These are phyloP conservation scores for Metschnikowia corniflorae DNA, from an alignment of 805 yeast species.

Conservation along the genomic window DNA sequence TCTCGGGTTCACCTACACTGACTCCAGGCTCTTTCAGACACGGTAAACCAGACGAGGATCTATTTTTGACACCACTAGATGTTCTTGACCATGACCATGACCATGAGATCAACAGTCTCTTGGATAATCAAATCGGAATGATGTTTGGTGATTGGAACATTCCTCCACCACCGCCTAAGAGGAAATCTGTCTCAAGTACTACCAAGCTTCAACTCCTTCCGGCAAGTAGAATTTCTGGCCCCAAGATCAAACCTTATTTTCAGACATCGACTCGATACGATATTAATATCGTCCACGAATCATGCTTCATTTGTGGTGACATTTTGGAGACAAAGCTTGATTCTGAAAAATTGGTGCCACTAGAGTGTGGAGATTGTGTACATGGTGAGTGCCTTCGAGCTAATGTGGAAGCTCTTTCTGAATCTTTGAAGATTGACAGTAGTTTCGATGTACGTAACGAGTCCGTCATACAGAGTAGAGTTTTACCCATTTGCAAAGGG, in stretches of 20 bases:
- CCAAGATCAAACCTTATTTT: slow-evolving; percentile 10
- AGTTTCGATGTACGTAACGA: background rate
- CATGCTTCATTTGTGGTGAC: slow-evolving; percentile 53
- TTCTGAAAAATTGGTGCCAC: slow-evolving; percentile 44
- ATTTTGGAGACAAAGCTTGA: slow-evolving; percentile 42
- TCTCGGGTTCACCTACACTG: slow-evolving; percentile 14
- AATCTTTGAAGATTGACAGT: slow-evolving; percentile 4
- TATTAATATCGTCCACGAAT: slow-evolving; percentile 1
- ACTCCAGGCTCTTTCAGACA: slow-evolving; percentile 11
- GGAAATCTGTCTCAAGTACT: background rate
- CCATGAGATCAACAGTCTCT: slow-evolving; percentile 11
- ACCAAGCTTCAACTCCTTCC: slow-evolving; percentile 4
- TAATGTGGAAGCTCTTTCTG: slow-evolving; percentile 11
- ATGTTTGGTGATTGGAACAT: slow-evolving; percentile 13
- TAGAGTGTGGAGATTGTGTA: slow-evolving; percentile 52
- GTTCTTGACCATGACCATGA: slow-evolving; percentile 14
- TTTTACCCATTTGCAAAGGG: slow-evolving; percentile 16
- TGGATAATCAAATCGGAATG: slow-evolving; percentile 12
- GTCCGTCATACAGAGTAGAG: background rate
- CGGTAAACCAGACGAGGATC: slow-evolving; percentile 3
- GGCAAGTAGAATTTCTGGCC: slow-evolving; percentile 5
- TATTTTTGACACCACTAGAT: slow-evolving; percentile 18
- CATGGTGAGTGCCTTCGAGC: slow-evolving; percentile 55
- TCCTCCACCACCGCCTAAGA: slow-evolving; percentile 20
- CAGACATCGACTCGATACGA: slow-evolving; percentile 5